Base-by-base conservation (phyloP, 208 protist species). In the Trypanosoma cruzi region DNA sequence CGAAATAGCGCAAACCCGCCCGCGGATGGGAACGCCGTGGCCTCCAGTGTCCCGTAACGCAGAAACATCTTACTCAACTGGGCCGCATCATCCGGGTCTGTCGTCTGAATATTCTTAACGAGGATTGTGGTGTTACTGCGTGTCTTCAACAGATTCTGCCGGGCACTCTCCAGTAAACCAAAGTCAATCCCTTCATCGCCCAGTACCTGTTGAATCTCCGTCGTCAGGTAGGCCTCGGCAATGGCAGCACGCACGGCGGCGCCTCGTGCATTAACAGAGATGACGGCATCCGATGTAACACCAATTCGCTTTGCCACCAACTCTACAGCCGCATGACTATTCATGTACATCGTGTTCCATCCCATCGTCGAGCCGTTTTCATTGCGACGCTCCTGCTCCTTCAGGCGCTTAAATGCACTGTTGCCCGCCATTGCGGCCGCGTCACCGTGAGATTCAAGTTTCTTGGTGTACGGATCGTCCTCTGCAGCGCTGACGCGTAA, bases 211-310 rank as follows among this genome's bases (percentile, higher is more conserved):
- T 85, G 80, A 49, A 90, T 75, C 57, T 96, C 88, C 10, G 68
- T 84, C n/a, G 88, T 93, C 37, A 96, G 66, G 67, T 89, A 85
- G 16, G 88, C 86, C 75, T 96, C 90, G 3, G 90, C 90, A 68
- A 96, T 91, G 59, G 90, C 90, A 1, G 88, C 86, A 0, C 88
- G 81, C 62, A 99, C 96, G 11, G 98, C 97, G 11, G 97, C 83
- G 31, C 90, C 90, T 56, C 85, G 82, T 14, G 80, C 79, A 0
- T 79, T 37, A 2, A 89, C 85, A 11, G 77, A 75, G 22, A 96
- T 86, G 8, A 96, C 73, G 42, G 88, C 78, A 16, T 85, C 79
- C 2, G 85, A 54, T 2, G 73, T 60, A 24, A 96, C 77, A 10
- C 82, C 84, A n/a, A 96, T 64, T 22, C 81, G 75, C 74, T 88